phyloP scores from a whole-genome alignment of 305 asterid species.

The Salvia sclarea region DNA sequence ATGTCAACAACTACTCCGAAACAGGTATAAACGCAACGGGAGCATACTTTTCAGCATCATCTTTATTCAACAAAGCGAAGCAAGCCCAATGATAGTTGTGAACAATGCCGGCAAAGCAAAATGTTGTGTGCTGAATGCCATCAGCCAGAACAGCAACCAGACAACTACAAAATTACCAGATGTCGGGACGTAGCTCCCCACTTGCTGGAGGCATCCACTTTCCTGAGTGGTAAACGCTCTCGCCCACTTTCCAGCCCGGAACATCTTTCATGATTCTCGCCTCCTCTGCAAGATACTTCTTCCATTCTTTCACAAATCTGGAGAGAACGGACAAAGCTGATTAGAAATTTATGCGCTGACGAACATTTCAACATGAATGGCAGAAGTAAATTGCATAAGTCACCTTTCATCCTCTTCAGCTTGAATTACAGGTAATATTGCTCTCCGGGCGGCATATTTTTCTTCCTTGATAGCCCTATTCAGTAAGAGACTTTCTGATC shows the following conservation, averaged over 20 bases:
- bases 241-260: conserved; percentile 95
- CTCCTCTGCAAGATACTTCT: conserved; percentile 85
- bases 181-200: conserved; percentile 87
- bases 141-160: not conserved
- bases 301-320: conserved; percentile 92
- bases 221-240: conserved; percentile 54
- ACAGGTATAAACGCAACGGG: conserved; percentile 25
- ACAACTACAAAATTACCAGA: conserved; percentile 49
- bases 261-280: conserved; percentile 95
- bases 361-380: not conserved
- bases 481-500: conserved; percentile 19
- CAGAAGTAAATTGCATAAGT: not conserved
- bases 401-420: conserved; percentile 99
- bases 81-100: conserved; percentile 32
- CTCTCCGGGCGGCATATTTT: conserved; percentile 89
- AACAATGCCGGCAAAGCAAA: conserved; percentile 19
- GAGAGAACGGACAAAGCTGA: not conserved
- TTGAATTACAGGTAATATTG: conserved; percentile 83
- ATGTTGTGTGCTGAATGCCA: conserved; percentile 19
- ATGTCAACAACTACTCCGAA: not conserved
- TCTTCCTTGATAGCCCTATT: conserved; percentile 90
- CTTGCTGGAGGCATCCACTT: conserved; percentile 96
- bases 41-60: conserved; percentile 42
- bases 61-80: conserved; percentile 41
- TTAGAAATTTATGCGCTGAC: not conserved